Conservation (phyloP, 1,284 basidiomycete species). For the Calocybe gambosa region DNA sequence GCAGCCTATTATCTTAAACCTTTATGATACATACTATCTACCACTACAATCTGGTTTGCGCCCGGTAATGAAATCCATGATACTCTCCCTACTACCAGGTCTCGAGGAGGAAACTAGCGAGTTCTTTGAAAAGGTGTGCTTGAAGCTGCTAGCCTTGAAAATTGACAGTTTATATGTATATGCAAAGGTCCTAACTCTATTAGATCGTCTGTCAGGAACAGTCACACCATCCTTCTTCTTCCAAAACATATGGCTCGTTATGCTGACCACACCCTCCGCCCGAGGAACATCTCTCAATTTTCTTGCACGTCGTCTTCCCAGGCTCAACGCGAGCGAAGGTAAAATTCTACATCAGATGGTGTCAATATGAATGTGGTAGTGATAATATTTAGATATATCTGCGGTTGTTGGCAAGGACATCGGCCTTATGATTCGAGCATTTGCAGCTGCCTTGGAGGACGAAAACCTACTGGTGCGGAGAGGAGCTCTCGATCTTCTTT, state of each 20-base stretch:
- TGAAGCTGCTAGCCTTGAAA: background rate
- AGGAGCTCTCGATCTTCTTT: constrained; percentile 74
- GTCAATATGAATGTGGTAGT: background rate
- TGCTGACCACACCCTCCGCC: constrained; percentile 85
- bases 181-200: constrained; percentile 71
- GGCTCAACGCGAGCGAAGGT: constrained; percentile 67
- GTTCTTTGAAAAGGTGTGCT: constrained; percentile 85
- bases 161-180: background rate
- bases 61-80: constrained; percentile 90
- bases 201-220: constrained; percentile 79
- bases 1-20: constrained; percentile 77
- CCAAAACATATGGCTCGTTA: constrained; percentile 91
- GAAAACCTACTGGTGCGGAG: constrained; percentile 85
- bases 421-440: constrained; percentile 89
- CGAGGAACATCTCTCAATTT: constrained; percentile 88
- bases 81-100: constrained; percentile 88
- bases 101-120: constrained; percentile 95
- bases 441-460: constrained; percentile 85
- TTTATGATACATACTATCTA: constrained; percentile 89
- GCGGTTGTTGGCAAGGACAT: constrained; percentile 78
- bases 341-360: constrained; percentile 6
- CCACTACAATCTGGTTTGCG: constrained; percentile 80
- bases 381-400: constrained; percentile 50
- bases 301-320: constrained; percentile 74
- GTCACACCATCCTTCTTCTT: constrained; percentile 88